Percentiles rank a stretch among this genome's conserved stretches.
phyloP scores from a whole-genome alignment of 179 eudicot species.

The Silene noctiflora region DNA sequence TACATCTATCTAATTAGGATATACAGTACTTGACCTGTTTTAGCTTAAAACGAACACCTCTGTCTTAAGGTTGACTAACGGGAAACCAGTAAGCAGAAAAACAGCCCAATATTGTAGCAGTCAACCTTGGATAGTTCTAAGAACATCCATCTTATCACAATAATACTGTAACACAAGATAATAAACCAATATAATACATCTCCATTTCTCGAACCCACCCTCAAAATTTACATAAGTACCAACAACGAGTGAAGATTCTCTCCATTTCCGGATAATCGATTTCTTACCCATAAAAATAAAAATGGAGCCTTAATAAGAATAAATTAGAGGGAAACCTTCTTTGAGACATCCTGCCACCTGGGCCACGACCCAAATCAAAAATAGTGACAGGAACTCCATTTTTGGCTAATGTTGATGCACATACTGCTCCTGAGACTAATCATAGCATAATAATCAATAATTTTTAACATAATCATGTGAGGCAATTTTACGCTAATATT shows the following conservation, averaged over 20 bases:
- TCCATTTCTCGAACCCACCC: too few species aligned
- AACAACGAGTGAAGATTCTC: background rate
- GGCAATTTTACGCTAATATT: too few species aligned
- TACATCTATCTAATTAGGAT: too few species aligned
- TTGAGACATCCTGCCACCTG: slow-evolving; percentile 94
- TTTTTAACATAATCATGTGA: background rate
- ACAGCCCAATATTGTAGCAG: slow-evolving; percentile 14
- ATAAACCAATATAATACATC: background rate
- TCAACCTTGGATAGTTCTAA: slow-evolving; percentile 2
- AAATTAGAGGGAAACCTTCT: slow-evolving; percentile 43
- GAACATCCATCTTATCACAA: background rate
- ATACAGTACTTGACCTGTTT: too few species aligned
- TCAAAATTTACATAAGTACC: too few species aligned
- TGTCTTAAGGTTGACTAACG: too few species aligned
- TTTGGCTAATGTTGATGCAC: slow-evolving; percentile 82
- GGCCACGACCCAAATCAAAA: slow-evolving; percentile 85
- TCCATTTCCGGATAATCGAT: background rate
- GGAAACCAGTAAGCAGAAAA: background rate
- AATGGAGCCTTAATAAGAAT: background rate
- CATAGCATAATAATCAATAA: background rate
- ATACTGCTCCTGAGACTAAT: slow-evolving; percentile 86
- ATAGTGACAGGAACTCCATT: slow-evolving; percentile 71
- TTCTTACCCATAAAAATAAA: background rate
- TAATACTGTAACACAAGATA: slow-evolving; percentile 8
- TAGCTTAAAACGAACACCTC: too few species aligned